phyloP scores from a whole-genome alignment of 177 flowering plant genomes.

The Tripterygium wilfordii region DNA sequence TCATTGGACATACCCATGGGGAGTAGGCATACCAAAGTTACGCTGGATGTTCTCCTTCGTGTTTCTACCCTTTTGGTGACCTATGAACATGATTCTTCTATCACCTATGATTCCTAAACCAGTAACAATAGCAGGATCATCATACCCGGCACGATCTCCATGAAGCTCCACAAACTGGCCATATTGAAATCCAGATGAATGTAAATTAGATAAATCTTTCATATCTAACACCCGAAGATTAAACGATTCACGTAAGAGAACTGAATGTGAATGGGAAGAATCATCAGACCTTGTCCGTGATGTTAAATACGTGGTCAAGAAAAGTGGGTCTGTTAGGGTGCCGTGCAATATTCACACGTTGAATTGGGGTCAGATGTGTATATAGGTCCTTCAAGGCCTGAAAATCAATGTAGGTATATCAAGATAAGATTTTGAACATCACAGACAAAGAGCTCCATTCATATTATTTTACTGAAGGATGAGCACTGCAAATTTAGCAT shows the following conservation, averaged over 20 bases:
- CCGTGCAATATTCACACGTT: constrained; percentile 89
- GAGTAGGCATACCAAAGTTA: constrained; percentile 99
- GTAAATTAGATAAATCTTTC: background rate
- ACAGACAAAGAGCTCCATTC: too few relatives aligned
- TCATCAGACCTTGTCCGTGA: constrained; percentile 76
- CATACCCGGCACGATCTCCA: constrained; percentile 97
- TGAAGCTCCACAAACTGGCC: constrained; percentile 93
- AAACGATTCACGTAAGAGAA: background rate
- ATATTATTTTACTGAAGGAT: too few relatives aligned
- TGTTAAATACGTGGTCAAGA: constrained; percentile 88
- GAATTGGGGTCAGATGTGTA: constrained; percentile 80
- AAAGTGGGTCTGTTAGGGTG: constrained; percentile 97
- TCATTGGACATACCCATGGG: constrained; percentile 73
- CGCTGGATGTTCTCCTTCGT: constrained; percentile 91
- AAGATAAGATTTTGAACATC: constrained; percentile 2
- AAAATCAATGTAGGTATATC: constrained; percentile 21
- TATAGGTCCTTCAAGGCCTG: constrained; percentile 83
- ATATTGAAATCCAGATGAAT: background rate
- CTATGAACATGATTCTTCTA: constrained; percentile 82
- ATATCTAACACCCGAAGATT: background rate
- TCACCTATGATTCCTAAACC: constrained; percentile 92
- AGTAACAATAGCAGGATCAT: constrained; percentile 94
- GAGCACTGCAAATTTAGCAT: too few relatives aligned
- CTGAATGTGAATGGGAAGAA: background rate
- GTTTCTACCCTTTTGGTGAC: constrained; percentile 96